phyloP scores from a whole-genome alignment of 1,284 basidiomycete genomes.

The Irpex sp. region DNA sequence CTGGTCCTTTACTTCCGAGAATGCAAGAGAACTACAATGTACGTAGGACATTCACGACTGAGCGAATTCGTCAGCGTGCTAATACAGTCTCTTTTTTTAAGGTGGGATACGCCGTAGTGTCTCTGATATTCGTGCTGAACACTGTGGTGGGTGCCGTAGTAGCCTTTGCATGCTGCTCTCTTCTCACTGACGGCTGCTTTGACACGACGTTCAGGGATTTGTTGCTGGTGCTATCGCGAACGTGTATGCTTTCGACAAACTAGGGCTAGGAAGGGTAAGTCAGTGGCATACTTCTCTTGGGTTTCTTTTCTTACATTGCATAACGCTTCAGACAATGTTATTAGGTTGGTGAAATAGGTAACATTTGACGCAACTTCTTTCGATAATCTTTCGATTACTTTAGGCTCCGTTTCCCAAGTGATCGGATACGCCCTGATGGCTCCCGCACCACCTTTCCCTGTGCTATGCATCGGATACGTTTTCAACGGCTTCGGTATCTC shows the following conservation, averaged over 20 bases:
- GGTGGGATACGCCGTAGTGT: constrained; percentile 43
- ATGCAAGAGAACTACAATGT: constrained; percentile 50
- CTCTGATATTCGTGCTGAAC: constrained; percentile 53
- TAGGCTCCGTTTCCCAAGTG: constrained; percentile 32
- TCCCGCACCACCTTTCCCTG: constrained; percentile 59
- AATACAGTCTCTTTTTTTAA: too few species aligned
- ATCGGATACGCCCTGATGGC: constrained; percentile 52
- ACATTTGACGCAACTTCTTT: background rate
- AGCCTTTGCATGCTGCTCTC: background rate
- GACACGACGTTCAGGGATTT: constrained; percentile 35
- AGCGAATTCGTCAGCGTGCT: background rate
- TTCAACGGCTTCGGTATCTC: constrained; percentile 65
- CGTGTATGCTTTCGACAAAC: constrained; percentile 43
- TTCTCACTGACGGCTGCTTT: background rate
- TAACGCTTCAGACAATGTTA: constrained; percentile 20
- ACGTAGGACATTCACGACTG: constrained; percentile 5
- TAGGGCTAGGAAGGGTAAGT: constrained; percentile 55
- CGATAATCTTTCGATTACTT: background rate
- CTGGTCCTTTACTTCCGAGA: constrained; percentile 55
- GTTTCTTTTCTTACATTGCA: background rate
- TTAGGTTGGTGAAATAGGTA: constrained; percentile 16
- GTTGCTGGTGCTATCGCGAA: constrained; percentile 44
- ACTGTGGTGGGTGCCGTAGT: constrained; percentile 37
- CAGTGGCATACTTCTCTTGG: background rate
- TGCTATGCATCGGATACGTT: constrained; percentile 52